phyloP scores from a whole-genome alignment of 2,329 filamentous ascomycete species.

The Ophiocordyceps robertsii region DNA sequence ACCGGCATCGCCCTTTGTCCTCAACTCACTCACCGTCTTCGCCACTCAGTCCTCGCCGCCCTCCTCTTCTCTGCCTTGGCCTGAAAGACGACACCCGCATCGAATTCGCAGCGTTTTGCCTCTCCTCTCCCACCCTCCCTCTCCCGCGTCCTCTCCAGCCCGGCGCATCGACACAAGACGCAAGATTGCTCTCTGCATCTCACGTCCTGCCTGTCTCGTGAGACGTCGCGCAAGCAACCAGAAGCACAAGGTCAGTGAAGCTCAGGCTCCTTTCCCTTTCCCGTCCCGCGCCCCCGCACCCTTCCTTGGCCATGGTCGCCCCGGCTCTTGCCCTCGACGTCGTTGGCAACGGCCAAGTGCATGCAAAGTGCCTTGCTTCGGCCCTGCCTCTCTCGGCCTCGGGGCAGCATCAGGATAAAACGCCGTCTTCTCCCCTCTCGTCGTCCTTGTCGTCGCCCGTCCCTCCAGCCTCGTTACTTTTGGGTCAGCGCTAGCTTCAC shows the following conservation, averaged over 20 bases:
- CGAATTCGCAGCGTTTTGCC: no score
- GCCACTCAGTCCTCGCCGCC: no score
- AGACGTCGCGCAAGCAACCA: neutral
- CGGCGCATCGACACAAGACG: no score
- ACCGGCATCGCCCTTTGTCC: no score
- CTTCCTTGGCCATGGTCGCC: neutral
- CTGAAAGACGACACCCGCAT: no score
- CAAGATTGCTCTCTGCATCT: neutral
- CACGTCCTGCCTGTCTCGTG: neutral
- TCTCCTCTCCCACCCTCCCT: no score
- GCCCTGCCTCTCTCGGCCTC: neutral
- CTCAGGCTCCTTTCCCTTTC: neutral
- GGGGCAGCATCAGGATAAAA: neutral
- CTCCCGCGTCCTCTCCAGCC: no score
- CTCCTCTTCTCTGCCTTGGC: no score
- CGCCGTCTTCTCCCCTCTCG: neutral
- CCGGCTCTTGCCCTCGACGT: neutral
- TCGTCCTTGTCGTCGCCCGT: no score
- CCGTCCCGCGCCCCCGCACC: neutral
- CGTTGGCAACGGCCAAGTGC: neutral
- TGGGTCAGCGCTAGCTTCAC: neutral
- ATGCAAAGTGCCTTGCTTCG: neutral
- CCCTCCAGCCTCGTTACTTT: neutral
- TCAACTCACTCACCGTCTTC: no score
- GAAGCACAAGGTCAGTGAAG: neutral